Evolutionary conservation across 352 stramenopile genomes (phyloP).

Genomic region (Blastocystis sp.): DNA sequence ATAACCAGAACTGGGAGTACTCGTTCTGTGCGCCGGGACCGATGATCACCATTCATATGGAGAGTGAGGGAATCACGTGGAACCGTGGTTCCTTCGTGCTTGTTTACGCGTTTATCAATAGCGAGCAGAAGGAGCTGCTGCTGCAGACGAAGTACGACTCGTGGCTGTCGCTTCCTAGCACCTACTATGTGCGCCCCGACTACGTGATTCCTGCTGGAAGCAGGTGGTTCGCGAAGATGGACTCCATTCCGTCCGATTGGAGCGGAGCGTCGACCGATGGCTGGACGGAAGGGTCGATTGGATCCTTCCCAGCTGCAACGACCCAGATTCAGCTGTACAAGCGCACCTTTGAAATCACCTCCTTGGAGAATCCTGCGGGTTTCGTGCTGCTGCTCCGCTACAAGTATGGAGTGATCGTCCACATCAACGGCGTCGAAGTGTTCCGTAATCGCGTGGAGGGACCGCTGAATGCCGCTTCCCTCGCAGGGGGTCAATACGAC

Average conservation of each 20-base stretch:
- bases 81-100: neutral
- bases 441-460: neutral
- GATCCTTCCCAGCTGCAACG: neutral
- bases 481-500: neutral
- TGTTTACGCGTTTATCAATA: neutral
- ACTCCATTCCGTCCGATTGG: neutral
- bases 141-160: neutral
- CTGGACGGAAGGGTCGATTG: neutral
- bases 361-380: neutral
- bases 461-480: neutral
- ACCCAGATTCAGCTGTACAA: conserved; percentile 2
- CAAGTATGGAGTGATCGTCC: neutral
- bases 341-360: neutral
- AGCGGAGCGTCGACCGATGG: neutral
- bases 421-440: neutral
- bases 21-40: neutral
- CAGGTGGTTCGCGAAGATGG: neutral
- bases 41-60: neutral
- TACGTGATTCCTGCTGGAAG: neutral
- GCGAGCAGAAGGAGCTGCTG: neutral
- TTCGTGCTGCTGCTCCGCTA: neutral
- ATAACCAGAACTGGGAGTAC: neutral
- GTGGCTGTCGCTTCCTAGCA: neutral
- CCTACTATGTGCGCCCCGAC: neutral
- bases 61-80: neutral